Conservation (phyloP, 805 yeast genomes). For the Candida sphagnicola region DNA sequence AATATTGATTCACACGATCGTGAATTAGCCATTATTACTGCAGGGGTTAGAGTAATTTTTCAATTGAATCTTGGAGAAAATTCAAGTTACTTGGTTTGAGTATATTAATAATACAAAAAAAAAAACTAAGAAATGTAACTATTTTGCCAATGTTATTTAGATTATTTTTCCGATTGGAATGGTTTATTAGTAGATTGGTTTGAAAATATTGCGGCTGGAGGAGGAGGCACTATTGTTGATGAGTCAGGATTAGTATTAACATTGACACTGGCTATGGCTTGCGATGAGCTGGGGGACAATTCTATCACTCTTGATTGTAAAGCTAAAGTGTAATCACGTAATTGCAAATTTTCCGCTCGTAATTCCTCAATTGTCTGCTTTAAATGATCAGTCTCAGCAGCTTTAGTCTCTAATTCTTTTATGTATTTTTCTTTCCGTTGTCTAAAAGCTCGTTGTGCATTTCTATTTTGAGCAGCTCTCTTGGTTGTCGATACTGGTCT, state of each 20-base stretch:
- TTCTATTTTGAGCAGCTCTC: constrained; percentile 89
- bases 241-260: constrained; percentile 38
- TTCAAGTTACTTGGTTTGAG: background rate
- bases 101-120: too few species aligned
- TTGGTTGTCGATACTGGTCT: constrained; percentile 59
- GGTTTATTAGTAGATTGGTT: constrained; percentile 3
- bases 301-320: constrained; percentile 66
- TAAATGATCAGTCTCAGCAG: constrained; percentile 57
- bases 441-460: constrained; percentile 89
- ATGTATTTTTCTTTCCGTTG: constrained; percentile 78
- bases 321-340: constrained; percentile 68
- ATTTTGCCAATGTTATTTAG: too few species aligned
- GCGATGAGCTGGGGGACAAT: constrained; percentile 18
- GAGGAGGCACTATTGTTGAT: constrained; percentile 26
- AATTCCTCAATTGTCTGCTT: constrained; percentile 64
- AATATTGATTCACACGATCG: too few species aligned
- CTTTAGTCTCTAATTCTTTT: constrained; percentile 72
- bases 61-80: background rate
- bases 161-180: constrained; percentile 1
- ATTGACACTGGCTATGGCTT: constrained; percentile 6
- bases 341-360: constrained; percentile 63
- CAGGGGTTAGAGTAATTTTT: too few species aligned
- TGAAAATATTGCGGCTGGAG: constrained; percentile 12
- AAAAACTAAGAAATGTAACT: too few species aligned
- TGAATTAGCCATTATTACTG: too few species aligned